Conservation (phyloP, 2,329 filamentous ascomycete species). For the Penicillium corylophilum region DNA sequence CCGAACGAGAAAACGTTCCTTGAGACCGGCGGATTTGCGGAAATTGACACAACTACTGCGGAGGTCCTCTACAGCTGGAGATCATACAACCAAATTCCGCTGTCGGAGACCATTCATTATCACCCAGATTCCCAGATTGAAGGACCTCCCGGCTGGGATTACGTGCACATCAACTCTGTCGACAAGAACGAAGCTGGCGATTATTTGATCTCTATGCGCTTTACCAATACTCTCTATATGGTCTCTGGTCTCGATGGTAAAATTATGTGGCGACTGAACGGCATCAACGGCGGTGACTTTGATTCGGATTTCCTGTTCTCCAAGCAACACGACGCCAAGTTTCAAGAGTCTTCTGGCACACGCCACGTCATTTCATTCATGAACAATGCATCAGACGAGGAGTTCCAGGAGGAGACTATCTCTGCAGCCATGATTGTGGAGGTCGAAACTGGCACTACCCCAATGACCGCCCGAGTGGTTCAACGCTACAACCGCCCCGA, state of each 20-base stretch:
- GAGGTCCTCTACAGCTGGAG: constrained; percentile 38
- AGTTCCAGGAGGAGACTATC: constrained; percentile 23
- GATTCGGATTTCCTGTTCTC: constrained; percentile 34
- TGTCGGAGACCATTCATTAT: constrained; percentile 25
- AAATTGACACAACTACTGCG: constrained; percentile 34
- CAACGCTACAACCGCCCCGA: constrained; percentile 35
- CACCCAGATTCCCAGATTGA: constrained; percentile 3
- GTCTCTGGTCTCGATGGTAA: constrained; percentile 34
- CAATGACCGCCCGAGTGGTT: constrained; percentile 30
- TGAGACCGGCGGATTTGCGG: constrained; percentile 33
- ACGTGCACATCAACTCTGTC: constrained; percentile 41
- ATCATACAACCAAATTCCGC: constrained; percentile 27
- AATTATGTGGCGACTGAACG: constrained; percentile 41
- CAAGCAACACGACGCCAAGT: constrained; percentile 40
- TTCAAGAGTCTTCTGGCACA: constrained; percentile 29
- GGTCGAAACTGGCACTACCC: constrained; percentile 25
- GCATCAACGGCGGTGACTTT: constrained; percentile 29
- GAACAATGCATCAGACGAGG: constrained; percentile 36
- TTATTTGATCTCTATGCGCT: constrained; percentile 40
- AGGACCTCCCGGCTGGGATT: constrained; percentile 32
- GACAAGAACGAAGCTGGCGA: constrained; percentile 40
- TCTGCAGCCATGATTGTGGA: constrained; percentile 32
- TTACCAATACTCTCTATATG: constrained; percentile 40
- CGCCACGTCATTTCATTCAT: constrained; percentile 34
- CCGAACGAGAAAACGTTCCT: constrained; percentile 27